Evolutionary conservation across 208 protist genomes (phyloP), one percentile per base, ranked within the genome.

Genomic region (Crithidia acanthocephali): DNA sequence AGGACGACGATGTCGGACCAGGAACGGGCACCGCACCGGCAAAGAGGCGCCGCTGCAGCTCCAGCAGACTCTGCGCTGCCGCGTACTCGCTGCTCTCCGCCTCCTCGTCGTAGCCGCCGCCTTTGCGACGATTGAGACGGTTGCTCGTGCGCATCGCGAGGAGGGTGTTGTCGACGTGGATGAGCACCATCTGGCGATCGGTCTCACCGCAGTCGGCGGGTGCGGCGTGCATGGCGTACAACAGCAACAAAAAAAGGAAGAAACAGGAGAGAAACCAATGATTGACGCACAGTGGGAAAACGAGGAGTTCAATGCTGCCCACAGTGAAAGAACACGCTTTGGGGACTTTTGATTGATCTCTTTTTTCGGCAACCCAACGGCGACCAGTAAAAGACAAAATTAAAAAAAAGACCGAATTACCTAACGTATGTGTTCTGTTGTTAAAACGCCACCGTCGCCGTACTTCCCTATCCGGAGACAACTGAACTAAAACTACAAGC

Each of bases 111-210:
- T 50, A 32, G 52, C 47, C 13, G 30, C 47, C 18, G 23, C 50
- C 16, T 32, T 61, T 67, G 10, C 58, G 57, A 13, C 63, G 53
- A 30, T 27, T 64, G 22, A 60, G 57, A 10, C 63, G 73, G 51
- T 45, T 57, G 45, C 52, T 69, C 1, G 59, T 69, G 45, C 74
- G 74, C 60, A 79, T 72, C 6, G 67, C 74, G 4, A 73, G 61
- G 16, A 79, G 42, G 6, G 53, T 68, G 47, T 79, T 73, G 45
- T 72, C 53, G n/a, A 79, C 48, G 45, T 74, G 74, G 35, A 69
- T 62, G 9, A 79, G 67, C 67, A 79, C 59, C 44, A 73, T 66
- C 60, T 79, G 74, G 15, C 74, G 62, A 27, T 79, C 67, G 22
- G 72, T 71, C 64, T 77, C 72, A 28, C 64, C 50, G 55, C 40